phyloP scores from a whole-genome alignment of 768 basidiomycete genomes.

The Lyophyllum shimeji region DNA sequence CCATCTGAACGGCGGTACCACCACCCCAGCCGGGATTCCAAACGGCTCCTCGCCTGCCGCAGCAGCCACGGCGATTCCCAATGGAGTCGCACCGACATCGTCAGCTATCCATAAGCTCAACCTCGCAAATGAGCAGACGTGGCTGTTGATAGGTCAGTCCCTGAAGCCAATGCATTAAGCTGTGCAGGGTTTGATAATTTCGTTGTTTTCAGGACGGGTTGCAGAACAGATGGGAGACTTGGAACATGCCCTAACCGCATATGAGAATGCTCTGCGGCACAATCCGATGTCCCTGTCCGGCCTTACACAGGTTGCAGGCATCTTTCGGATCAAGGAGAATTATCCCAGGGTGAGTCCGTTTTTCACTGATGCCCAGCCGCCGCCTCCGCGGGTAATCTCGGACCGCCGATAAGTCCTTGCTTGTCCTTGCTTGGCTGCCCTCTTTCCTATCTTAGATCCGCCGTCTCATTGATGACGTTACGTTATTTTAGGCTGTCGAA shows the following conservation, averaged over 20 bases:
- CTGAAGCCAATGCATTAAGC: slow-evolving; percentile 9
- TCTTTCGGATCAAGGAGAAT: slow-evolving; percentile 96
- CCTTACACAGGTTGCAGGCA: slow-evolving; percentile 91
- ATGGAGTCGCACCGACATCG: slow-evolving; percentile 29
- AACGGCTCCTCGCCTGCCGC: slow-evolving; percentile 53
- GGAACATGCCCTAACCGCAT: slow-evolving; percentile 89
- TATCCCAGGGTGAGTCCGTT: slow-evolving; percentile 79
- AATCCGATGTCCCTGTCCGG: slow-evolving; percentile 90
- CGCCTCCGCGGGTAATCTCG: slow-evolving; percentile 38
- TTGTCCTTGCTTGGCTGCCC: slow-evolving; percentile 27
- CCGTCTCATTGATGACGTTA: slow-evolving; percentile 33
- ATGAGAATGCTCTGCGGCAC: slow-evolving; percentile 94
- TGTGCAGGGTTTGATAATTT: slow-evolving; percentile 11
- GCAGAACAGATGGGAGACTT: slow-evolving; percentile 95
- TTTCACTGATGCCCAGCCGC: slow-evolving; percentile 22
- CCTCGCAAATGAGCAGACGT: slow-evolving; percentile 90
- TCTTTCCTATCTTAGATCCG: slow-evolving; percentile 24
- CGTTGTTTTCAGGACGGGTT: slow-evolving; percentile 70
- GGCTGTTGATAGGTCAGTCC: slow-evolving; percentile 82
- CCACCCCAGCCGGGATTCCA: slow-evolving; percentile 40
- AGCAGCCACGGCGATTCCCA: slow-evolving; percentile 32
- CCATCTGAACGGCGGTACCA: slow-evolving; percentile 52
- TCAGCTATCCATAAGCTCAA: slow-evolving; percentile 75
- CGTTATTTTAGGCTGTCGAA: slow-evolving; percentile 80
- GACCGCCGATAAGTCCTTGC: slow-evolving; percentile 26